A percentile compares a stretch with the other conserved stretches of the same genome.
Conservation (phyloP, 768 basidiomycete species). For the Termitomyces sp. region DNA sequence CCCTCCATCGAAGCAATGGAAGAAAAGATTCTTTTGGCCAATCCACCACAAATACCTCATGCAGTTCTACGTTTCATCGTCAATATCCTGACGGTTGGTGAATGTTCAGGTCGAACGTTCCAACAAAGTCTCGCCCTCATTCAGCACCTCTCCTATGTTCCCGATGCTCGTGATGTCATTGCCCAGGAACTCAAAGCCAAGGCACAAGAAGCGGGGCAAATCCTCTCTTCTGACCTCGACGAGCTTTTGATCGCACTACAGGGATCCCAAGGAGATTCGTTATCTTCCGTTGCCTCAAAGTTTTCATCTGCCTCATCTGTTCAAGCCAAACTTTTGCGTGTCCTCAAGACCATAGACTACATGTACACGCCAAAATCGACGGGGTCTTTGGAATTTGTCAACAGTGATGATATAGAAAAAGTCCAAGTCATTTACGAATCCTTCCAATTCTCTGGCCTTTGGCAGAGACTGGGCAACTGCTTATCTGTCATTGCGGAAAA, state of each 20-base stretch:
- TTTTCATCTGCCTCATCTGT: slow-evolving; percentile 93
- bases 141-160: slow-evolving; percentile 84
- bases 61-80: slow-evolving; percentile 85
- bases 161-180: slow-evolving; percentile 84
- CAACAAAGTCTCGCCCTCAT: slow-evolving; percentile 88
- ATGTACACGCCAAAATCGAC: slow-evolving; percentile 71
- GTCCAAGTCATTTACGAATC: slow-evolving; percentile 87
- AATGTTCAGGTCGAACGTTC: slow-evolving; percentile 96
- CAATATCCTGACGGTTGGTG: slow-evolving; percentile 95
- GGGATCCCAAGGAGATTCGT: slow-evolving; percentile 44
- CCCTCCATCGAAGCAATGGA: slow-evolving; percentile 31
- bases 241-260: slow-evolving; percentile 64
- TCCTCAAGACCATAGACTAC: slow-evolving; percentile 96
- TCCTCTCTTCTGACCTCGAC: slow-evolving; percentile 69
- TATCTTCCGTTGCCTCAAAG: slow-evolving; percentile 71
- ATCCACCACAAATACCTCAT: slow-evolving; percentile 82
- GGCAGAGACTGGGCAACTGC: slow-evolving; percentile 88
- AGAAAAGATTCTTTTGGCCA: slow-evolving; percentile 51
- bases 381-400: slow-evolving; percentile 28
- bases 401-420: slow-evolving; percentile 63
- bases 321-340: slow-evolving; percentile 93
- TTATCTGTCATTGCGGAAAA: slow-evolving; percentile 77
- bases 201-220: slow-evolving; percentile 84
- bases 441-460: slow-evolving; percentile 85
- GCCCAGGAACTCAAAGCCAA: slow-evolving; percentile 81